A percentile compares a stretch with the other conserved stretches of the same genome.
These are phyloP conservation scores for Fusarium sp. DNA, from an alignment of 2,329 filamentous ascomycete species.

Conservation along the genomic window DNA sequence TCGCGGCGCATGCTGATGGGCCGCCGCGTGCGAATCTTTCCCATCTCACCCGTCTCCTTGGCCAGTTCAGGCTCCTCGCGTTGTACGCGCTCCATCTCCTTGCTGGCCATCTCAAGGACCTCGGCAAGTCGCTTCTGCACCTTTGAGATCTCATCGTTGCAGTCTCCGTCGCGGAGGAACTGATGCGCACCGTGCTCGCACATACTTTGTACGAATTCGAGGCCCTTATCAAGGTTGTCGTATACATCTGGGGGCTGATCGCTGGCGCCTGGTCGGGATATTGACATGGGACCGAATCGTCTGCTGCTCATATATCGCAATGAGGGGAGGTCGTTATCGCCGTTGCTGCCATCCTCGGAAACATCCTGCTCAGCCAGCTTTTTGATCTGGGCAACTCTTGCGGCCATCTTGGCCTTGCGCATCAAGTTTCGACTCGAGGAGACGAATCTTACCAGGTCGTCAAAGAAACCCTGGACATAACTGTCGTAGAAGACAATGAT, in stretches of 20 bases:
- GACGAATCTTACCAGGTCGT: conserved; percentile 85
- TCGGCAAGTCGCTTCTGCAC: conserved; percentile 77
- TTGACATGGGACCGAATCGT: conserved; percentile 51
- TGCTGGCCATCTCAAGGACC: conserved; percentile 73
- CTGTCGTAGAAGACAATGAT: conserved; percentile 95
- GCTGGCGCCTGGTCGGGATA: conserved; percentile 46
- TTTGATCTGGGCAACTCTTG: conserved; percentile 78
- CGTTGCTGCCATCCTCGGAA: conserved; percentile 64
- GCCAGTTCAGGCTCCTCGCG: conserved; percentile 66
- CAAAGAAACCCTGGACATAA: conserved; percentile 86
- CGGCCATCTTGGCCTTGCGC: conserved; percentile 89
- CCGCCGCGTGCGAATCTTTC: conserved; percentile 65
- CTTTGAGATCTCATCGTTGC: conserved; percentile 80
- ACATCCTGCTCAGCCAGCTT: conserved; percentile 73
- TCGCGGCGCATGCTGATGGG: conserved; percentile 69
- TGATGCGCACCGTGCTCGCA: conserved; percentile 92
- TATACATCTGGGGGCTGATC: conserved; percentile 67
- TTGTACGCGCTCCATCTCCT: conserved; percentile 71
- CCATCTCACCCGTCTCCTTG: conserved; percentile 56
- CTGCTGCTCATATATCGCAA: conserved; percentile 59
- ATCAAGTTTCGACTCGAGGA: conserved; percentile 86
- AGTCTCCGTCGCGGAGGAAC: conserved; percentile 90
- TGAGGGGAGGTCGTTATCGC: conserved; percentile 58
- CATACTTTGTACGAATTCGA: conserved; percentile 85
- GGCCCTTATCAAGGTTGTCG: conserved; percentile 81